Base-by-base conservation (phyloP, 2,329 filamentous ascomycete genomes). In the Rhynchosporium secalis region DNA sequence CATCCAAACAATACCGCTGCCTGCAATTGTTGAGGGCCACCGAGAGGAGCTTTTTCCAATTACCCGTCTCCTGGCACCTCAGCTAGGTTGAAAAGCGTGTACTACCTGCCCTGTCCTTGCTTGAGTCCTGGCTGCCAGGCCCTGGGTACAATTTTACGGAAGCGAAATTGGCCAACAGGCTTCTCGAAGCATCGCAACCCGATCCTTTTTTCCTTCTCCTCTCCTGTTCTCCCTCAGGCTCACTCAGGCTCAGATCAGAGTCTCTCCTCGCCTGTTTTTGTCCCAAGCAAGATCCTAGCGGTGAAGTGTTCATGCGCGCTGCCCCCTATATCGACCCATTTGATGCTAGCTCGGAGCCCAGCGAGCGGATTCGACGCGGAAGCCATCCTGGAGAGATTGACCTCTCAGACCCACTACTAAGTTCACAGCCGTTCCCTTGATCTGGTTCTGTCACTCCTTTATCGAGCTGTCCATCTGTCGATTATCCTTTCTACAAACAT, bases 401-500 rank as follows among this genome's bases (percentile, higher is more conserved):
- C 70, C 68, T 38, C 49, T 33, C 59, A 61, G 69, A 71, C 70
- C 70, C 71, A 66, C 70, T 68, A 70, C 67, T 70, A 60, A 65
- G 66, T 72, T 65, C 54, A 66, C 62, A 58, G 62, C 64, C 59
- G 46, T 63, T 48, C 49, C 57, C 58, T 61, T 57, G 61, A 61
- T 15, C 49, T n/a, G n/a, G 49, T 38, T 33, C 49, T 52, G 31
- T 62, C 65, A 60, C 58, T 63, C 60, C 60, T 60, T 69, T 64
- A 63, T 66, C 54, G 48, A 65, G 55, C 51, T 60, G 46, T 45
- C 55, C 55, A 61, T 58, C 55, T 61, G 62, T 49, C 40, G 28
- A 56, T 36, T 20, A 51, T 52, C 57, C 43, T 38, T 15, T 46
- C 51, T 56, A 65, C 58, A 41, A 46, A 33, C 56, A 60, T 57